These are phyloP conservation scores for Gryganskiella cystojenkinii DNA, from an alignment of 192 early-diverging fungal species.

Conservation along the genomic window DNA sequence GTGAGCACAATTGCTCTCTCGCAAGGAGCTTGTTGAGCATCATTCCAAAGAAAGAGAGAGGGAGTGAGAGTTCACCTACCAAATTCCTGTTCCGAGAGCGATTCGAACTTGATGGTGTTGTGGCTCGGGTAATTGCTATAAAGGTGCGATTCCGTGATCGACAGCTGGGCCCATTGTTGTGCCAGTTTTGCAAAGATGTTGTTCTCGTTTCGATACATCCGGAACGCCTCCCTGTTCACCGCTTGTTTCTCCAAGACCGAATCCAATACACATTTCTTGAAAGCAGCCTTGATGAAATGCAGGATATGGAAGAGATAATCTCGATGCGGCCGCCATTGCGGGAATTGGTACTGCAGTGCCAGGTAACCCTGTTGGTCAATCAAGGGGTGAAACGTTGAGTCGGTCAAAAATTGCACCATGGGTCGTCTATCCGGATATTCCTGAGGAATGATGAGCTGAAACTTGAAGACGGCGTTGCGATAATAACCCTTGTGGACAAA, in stretches of 20 bases:
- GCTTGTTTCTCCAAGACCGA: conserved; percentile 69
- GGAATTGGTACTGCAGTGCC: conserved; percentile 80
- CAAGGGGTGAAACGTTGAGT: conserved; percentile 84
- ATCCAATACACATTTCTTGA: conserved; percentile 81
- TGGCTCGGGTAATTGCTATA: conserved; percentile 66
- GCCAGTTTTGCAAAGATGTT: conserved; percentile 73
- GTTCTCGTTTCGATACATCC: conserved; percentile 70
- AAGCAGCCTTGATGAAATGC: conserved; percentile 88
- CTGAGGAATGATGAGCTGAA: conserved; percentile 80
- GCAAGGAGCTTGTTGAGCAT: not conserved
- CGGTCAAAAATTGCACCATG: conserved; percentile 75
- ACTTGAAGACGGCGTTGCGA: conserved; percentile 90
- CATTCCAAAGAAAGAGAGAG: not conserved
- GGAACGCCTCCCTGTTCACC: conserved; percentile 71
- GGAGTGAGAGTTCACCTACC: conserved; percentile 32
- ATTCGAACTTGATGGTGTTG: conserved; percentile 69
- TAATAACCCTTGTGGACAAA: conserved; percentile 94
- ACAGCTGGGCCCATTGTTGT: conserved; percentile 79
- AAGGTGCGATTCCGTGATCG: conserved; percentile 69
- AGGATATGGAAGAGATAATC: conserved; percentile 88
- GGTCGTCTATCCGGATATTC: conserved; percentile 83
- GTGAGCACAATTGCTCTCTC: not conserved
- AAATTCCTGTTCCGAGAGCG: conserved; percentile 65
- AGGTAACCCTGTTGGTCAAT: conserved; percentile 77
- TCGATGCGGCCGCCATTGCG: conserved; percentile 82